Conservation (phyloP, 2,329 filamentous ascomycete genomes). For the Atkinsonella texensis region DNA sequence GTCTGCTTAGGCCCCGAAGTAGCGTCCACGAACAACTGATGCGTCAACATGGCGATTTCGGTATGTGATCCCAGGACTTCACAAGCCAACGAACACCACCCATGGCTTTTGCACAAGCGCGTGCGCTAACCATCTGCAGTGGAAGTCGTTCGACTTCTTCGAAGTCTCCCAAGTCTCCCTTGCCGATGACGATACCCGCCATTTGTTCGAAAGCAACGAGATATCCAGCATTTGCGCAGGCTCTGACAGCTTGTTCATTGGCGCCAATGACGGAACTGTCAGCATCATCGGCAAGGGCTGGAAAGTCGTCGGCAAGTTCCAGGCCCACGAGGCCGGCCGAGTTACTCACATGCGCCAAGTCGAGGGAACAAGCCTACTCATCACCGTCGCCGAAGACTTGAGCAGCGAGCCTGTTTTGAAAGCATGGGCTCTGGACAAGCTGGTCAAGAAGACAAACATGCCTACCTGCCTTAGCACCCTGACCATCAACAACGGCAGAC, state of each 20-base stretch:
- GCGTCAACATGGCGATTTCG: conserved; percentile 24
- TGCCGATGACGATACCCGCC: conserved; percentile 64
- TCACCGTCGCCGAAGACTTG: conserved; percentile 81
- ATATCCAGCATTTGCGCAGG: conserved; percentile 77
- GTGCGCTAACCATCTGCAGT: conserved; percentile 38
- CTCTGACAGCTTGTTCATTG: conserved; percentile 80
- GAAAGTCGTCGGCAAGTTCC: conserved; percentile 78
- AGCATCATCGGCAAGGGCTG: conserved; percentile 80
- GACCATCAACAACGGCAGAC: conserved; percentile 76
- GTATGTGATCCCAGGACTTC: conserved; percentile 10
- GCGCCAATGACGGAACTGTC: conserved; percentile 72
- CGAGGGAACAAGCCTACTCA: conserved; percentile 71
- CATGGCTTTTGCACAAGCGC: not conserved
- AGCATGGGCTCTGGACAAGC: conserved; percentile 94
- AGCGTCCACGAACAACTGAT: conserved; percentile 8
- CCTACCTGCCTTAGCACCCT: conserved; percentile 82
- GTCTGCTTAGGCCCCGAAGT: not conserved
- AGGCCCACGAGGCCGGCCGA: conserved; percentile 66
- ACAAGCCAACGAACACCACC: not conserved
- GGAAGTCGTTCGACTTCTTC: conserved; percentile 99
- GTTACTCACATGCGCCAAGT: conserved; percentile 91
- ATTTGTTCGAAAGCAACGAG: conserved; percentile 71
- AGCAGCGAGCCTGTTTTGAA: conserved; percentile 80
- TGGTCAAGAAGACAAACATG: conserved; percentile 83
- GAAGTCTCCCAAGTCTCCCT: conserved; percentile 78